Base-by-base conservation (phyloP, 2,329 filamentous ascomycete species). In the Arthrobotrys pseudoclavata region DNA sequence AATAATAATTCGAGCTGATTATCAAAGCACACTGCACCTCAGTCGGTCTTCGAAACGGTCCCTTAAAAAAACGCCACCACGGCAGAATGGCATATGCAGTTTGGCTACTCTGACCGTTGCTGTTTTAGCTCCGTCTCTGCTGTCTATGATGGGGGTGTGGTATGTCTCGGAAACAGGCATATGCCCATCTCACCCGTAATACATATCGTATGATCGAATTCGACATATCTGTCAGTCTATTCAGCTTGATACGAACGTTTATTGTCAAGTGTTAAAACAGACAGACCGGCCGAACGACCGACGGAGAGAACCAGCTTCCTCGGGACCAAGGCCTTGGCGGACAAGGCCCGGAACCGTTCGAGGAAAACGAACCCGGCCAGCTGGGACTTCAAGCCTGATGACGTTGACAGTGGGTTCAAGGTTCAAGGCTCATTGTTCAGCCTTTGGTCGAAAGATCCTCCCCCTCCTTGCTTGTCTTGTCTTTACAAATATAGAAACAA, bases 401-500 rank as follows among this genome's bases (percentile, higher is more conserved):
- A 69, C 64, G 64, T 69, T 69, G 64, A 52, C 64, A 18, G 50
- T 22, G 6, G 24, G 13, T 24, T 22, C 47, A 22, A 13, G 37
- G 55, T 24, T 61, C 26, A 18, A 26, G 42, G n/a, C 37, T 47
- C 42, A 47, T n/a, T 47, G 42, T 47, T 47, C 42, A 47, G 42
- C 42, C 42, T 20, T 45, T 45, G 18, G 42, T 45, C 42, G n/a
- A 45, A 45, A 45, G 42, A 45, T 45, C 42, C 4, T 9, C 34
- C 12, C 34, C 34, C 18, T 9, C n/a, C 37, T 40, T 40, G 9
- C n/a, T 31, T 53, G 29, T 40, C 22, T 60, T 42, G 24, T 24
- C 4, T 57, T 22, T 72, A 60, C 68, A 71, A 71, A 71, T 55
- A 47, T 71, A 71, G 60, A 64, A 71, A 71, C 68, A 34, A 13